These are phyloP conservation scores for Pseudogymnoascus sp. DNA, from an alignment of 2,329 filamentous ascomycete genomes.

Conservation along the genomic window DNA sequence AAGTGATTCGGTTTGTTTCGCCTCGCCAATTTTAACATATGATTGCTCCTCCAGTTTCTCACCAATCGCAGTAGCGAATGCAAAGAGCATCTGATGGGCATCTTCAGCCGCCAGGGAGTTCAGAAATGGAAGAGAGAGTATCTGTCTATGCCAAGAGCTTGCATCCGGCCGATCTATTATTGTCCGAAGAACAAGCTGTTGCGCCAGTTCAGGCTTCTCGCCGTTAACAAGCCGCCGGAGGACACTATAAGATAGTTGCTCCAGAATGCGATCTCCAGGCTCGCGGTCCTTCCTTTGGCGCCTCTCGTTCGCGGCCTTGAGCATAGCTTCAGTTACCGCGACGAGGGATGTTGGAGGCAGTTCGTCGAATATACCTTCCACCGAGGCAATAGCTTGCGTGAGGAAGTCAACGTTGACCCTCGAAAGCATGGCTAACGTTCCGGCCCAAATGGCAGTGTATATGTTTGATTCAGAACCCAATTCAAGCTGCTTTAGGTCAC, in stretches of 20 bases:
- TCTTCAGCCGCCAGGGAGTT: slow-evolving; percentile 26
- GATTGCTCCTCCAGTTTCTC: slow-evolving; percentile 23
- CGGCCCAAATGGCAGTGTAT: slow-evolving; percentile 13
- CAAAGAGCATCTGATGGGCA: slow-evolving; percentile 24
- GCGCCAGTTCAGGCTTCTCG: slow-evolving; percentile 27
- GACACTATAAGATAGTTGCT: slow-evolving; percentile 22
- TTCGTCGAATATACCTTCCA: neutral
- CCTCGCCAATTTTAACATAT: slow-evolving; percentile 12
- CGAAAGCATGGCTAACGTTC: slow-evolving; percentile 14
- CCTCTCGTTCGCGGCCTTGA: slow-evolving; percentile 12
- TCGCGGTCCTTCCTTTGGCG: slow-evolving; percentile 12
- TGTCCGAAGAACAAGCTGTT: slow-evolving; percentile 23
- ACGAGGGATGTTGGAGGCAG: slow-evolving; percentile 13
- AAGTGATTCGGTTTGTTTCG: slow-evolving; percentile 1
- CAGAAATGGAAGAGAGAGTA: slow-evolving; percentile 29
- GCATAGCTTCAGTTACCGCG: slow-evolving; percentile 12
- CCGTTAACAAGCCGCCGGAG: slow-evolving; percentile 22
- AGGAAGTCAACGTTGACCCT: slow-evolving; percentile 11
- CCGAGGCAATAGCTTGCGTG: slow-evolving; percentile 6
- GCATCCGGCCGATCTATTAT: slow-evolving; percentile 29
- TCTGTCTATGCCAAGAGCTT: slow-evolving; percentile 35
- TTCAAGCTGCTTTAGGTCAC: slow-evolving; percentile 10
- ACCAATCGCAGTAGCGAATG: slow-evolving; percentile 27
- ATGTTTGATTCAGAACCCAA: slow-evolving; percentile 3
- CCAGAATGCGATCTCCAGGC: slow-evolving; percentile 14